A percentile compares a stretch with the other conserved stretches of the same genome.
Evolutionary conservation across 164 flowering plant genomes (phyloP).

Genomic region (Umbilicus rupestris): DNA sequence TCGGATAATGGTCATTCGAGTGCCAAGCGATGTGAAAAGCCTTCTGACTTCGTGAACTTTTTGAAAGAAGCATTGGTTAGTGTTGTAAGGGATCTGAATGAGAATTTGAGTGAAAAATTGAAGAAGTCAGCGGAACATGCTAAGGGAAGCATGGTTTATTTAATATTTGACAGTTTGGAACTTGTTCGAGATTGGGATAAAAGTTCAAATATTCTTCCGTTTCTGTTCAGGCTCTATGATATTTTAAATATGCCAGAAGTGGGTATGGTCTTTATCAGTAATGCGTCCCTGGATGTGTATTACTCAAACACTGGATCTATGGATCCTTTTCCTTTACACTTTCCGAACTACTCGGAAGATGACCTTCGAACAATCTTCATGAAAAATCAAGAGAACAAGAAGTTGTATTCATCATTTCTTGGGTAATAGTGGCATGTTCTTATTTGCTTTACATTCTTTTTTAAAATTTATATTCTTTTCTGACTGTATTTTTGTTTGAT

Average conservation of each 20-base stretch:
- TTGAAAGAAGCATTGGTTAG: constrained; percentile 54
- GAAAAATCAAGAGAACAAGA: constrained; percentile 52
- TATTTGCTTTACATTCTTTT: neutral
- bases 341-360: constrained; percentile 70
- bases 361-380: constrained; percentile 63
- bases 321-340: constrained; percentile 58
- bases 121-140: constrained; percentile 21
- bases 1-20: constrained; percentile 51
- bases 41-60: constrained; percentile 67
- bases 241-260: constrained; percentile 72
- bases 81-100: constrained; percentile 34
- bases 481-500: constrained; percentile 7
- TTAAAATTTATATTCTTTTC: neutral
- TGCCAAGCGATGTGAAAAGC: constrained; percentile 71
- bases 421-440: constrained; percentile 41
- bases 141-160: constrained; percentile 63
- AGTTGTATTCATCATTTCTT: constrained; percentile 75
- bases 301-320: constrained; percentile 44
- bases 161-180: constrained; percentile 77
- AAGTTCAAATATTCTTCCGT: constrained; percentile 42
- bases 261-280: constrained; percentile 72
- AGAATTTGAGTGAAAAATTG: constrained; percentile 20
- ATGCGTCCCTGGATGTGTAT: constrained; percentile 56
- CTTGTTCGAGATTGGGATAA: constrained; percentile 79
- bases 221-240: constrained; percentile 54